Base-by-base conservation (phyloP, 805 yeast species). In the Yamadazyma sp. region DNA sequence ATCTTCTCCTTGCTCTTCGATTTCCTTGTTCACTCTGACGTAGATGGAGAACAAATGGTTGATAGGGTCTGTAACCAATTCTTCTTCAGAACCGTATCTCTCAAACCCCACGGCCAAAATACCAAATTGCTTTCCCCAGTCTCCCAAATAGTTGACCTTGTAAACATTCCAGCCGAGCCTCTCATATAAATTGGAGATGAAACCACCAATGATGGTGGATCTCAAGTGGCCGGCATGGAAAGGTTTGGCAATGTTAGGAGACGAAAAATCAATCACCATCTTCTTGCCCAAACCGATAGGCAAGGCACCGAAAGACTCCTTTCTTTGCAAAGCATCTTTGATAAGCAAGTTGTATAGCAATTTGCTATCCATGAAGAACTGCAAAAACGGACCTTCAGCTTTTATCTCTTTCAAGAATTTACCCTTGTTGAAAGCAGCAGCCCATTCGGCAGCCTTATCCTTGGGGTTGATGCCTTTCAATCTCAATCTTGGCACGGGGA, bases 91-190 rank as follows among this genome's bases (percentile, higher is more conserved):
- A 34, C 99, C 99, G 58, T 84, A 93, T 55, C 77, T 80, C 40
- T 79, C 77, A 62, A 83, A 93, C 32, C 97, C 99, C 45, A 93
- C 84, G 17, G 98, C 99, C 51, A 93, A 74, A 31, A 93, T 62
- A 64, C 99, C 99, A 56, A 91, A 93, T 71, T 93, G 99, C 67
- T 93, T 93, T 41, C 99, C 99, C 99, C 99, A 93, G 67, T 93
- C 99, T 55, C 99, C 99, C 49, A 93, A 74, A 65, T 93, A 93
- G 72, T 93, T 93, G 71, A 91, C 75, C 67, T 97, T 79, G 49
- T 76, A 67, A 30, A 93, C 99, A n/a, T 87, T 77, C 86, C 91
- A 93, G 32, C 98, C 99, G 41, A 82, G 71, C 50, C 78, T 81
- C 66, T 89, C 96, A 59, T 93, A 86, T 60, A 93, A 72, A 64